Conservation (phyloP, 192 early-diverging fungal genomes). For the Thoreauomyces humboldtii region DNA sequence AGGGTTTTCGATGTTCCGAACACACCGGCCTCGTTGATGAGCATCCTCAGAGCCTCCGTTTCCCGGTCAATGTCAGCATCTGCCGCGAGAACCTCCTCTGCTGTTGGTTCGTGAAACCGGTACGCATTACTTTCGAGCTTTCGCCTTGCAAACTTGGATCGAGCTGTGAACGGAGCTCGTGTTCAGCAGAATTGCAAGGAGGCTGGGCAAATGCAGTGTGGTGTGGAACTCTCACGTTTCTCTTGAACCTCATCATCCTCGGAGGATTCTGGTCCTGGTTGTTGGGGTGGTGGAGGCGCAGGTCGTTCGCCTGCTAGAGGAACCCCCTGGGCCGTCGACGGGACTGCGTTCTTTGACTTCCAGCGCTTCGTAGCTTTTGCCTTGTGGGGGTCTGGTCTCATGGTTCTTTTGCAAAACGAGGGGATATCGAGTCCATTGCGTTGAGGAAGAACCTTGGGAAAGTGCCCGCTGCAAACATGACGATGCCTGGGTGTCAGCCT, state of each 20-base stretch:
- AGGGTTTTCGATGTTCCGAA: too few species aligned
- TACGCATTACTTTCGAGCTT: constrained; percentile 23
- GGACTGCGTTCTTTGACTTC: constrained; percentile 26
- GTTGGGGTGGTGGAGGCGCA: too few species aligned
- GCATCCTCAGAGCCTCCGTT: constrained; percentile 9
- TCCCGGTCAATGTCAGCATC: constrained; percentile 23
- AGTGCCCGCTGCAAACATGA: too few species aligned
- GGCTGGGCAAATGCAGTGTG: not conserved
- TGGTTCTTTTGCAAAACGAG: too few species aligned
- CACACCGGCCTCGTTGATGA: constrained; percentile 23
- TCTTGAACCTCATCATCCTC: not conserved
- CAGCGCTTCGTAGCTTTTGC: constrained; percentile 23
- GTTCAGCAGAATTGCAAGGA: too few species aligned
- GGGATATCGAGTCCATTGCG: too few species aligned
- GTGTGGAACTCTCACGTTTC: not conserved
- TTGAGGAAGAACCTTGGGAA: too few species aligned
- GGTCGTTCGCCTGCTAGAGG: not conserved
- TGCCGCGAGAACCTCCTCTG: constrained; percentile 13
- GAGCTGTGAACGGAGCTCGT: too few species aligned
- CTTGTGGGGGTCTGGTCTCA: constrained; percentile 25
- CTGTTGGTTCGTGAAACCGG: constrained; percentile 20
- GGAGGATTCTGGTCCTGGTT: too few species aligned
- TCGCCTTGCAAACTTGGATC: constrained; percentile 13
- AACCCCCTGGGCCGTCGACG: not conserved
- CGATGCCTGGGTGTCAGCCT: too few species aligned